Evolutionary conservation across 768 basidiomycete species (phyloP), one percentile per base, ranked within the genome.

Genomic region (Pluteus cervinus): DNA sequence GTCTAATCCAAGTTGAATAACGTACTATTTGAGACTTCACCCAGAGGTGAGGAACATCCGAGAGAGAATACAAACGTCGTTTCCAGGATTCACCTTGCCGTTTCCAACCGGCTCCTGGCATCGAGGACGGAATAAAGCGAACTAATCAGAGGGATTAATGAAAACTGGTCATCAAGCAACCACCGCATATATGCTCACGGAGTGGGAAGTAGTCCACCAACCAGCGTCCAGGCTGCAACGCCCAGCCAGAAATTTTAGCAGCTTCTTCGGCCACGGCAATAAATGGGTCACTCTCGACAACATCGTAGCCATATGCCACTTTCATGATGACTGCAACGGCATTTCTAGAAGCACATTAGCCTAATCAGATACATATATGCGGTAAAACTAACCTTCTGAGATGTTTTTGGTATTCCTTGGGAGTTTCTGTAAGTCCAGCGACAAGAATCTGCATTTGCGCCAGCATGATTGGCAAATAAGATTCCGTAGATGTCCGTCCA

Each of bases 271-370:
- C 48, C 17, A 55, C 36, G 23, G 29, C 35, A 1, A 69, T 56
- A 39, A 65, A 50, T 24, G 68, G 65, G n/a, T 60, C 49, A 23
- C 55, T 54, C 15, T 43, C 50, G 26, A 45, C 55, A 7, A 65
- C 58, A 22, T 61, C 53, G 36, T 61, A 66, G 14, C 69, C 68
- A 45, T 68, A 69, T 1, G 66, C 56, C 24, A 66, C 57, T 42
- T 62, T 58, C 36, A 66, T 38, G 8, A 63, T 56, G 5, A 62
- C 47, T 6, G 61, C 56, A 14, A 57, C 62, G 11, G 62, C 57
- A 44, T 57, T 57, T 29, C 62, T 63, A 39, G 71, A 73, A 28
- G 69, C 68, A 42, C 73, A 75, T n/a, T n/a, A n/a, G n/a, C n/a
- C n/a, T n/a, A n/a, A n/a, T n/a, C n/a, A n/a, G n/a, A n/a, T n/a